These are phyloP conservation scores for Mesotaenium endlicherianum DNA, from an alignment of 139 green algal genomes.

Conservation along the genomic window DNA sequence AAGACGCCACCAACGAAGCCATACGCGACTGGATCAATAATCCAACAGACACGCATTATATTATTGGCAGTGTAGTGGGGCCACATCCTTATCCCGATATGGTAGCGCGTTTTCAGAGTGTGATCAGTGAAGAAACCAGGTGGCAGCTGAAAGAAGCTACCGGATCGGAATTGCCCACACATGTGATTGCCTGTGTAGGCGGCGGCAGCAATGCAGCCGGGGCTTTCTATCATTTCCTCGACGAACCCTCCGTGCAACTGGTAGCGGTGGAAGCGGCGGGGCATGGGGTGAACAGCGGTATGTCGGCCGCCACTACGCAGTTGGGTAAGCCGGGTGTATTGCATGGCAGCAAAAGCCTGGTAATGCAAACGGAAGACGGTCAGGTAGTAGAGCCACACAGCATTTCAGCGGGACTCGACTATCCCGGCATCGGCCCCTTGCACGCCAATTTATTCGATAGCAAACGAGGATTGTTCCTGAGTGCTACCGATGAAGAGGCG, in stretches of 20 bases:
- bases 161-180: conserved; percentile 81
- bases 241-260: conserved; percentile 76
- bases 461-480: conserved; percentile 84
- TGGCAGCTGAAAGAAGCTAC: conserved; percentile 64
- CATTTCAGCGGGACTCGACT: conserved; percentile 76
- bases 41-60: conserved; percentile 98
- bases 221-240: conserved; percentile 94
- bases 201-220: conserved; percentile 97
- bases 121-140: conserved; percentile 82
- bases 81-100: conserved; percentile 98
- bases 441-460: conserved; percentile 93
- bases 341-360: conserved; percentile 87
- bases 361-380: conserved; percentile 93
- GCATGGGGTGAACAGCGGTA: conserved; percentile 76
- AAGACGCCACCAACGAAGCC: conserved; percentile 93
- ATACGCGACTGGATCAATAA: conserved; percentile 99
- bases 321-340: conserved; percentile 87
- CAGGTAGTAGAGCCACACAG: conserved; percentile 97
- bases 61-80: conserved; percentile 89
- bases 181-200: conserved; percentile 93
- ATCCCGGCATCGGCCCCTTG: conserved; percentile 83
- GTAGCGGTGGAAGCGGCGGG: conserved; percentile 65
- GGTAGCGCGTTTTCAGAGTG: conserved; percentile 76
- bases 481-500: conserved; percentile 85
- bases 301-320: conserved; percentile 95